These are phyloP conservation scores for Suhomyces atakaporum DNA, from an alignment of 1,139 yeast species.

Conservation along the genomic window DNA sequence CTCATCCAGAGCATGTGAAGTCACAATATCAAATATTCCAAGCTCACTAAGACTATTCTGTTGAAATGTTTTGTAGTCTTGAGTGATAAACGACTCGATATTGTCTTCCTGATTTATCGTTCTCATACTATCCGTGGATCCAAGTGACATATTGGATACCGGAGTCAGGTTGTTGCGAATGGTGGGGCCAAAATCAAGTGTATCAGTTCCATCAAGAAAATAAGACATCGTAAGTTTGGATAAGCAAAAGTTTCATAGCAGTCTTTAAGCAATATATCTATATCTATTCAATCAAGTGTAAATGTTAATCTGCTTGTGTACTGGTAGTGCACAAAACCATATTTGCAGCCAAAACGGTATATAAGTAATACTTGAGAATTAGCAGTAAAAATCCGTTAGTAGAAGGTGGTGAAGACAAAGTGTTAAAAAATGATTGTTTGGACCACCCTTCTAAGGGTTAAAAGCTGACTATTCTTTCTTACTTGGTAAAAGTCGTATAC, in stretches of 20 bases:
- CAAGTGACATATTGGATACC: not conserved
- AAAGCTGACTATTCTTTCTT: too few species aligned
- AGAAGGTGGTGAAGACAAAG: too few species aligned
- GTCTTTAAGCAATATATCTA: too few species aligned
- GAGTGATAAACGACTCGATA: not conserved
- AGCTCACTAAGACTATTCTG: not conserved
- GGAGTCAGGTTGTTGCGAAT: not conserved
- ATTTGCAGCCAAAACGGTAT: conserved; percentile 10
- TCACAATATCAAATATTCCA: not conserved
- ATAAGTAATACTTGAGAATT: too few species aligned
- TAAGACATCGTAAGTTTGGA: not conserved
- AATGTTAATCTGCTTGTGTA: not conserved
- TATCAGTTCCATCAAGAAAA: not conserved
- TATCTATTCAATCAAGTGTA: not conserved
- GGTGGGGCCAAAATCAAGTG: not conserved
- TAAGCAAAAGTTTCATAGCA: too few species aligned
- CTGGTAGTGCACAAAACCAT: conserved; percentile 5
- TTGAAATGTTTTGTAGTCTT: too few species aligned
- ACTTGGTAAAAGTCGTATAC: too few species aligned
- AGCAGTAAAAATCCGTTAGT: too few species aligned
- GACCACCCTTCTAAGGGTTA: too few species aligned
- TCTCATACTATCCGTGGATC: not conserved
- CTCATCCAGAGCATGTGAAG: too few species aligned
- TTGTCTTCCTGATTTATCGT: not conserved
- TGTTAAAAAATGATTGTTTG: too few species aligned